Base-by-base conservation (phyloP, 2,329 filamentous ascomycete genomes). In the Aspergillus pseudotamarii region DNA sequence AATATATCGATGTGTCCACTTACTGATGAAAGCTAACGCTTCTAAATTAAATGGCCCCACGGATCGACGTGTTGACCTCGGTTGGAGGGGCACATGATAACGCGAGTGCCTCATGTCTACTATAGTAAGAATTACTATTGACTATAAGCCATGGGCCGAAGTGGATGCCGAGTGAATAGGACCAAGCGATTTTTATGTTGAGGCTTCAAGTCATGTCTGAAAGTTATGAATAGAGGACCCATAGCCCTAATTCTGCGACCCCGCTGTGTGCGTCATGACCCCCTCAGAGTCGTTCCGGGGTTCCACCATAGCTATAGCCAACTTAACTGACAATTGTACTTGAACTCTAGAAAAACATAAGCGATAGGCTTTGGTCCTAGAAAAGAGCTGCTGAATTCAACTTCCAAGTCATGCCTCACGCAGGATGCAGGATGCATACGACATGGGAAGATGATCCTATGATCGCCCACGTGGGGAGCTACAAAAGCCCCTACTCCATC, bases 31-130 rank as follows among this genome's bases (percentile, higher is more conserved):
- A 53, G 8, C 16, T 36, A 54, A 34, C 32, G 50, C 28, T 53
- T 53, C n/a, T 32, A 34, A 34, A 32, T 23, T 32, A 11, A 34
- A 38, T n/a, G 30, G 16, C 58, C 58, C 58, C 55, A 50, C 54
- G 36, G 48, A 61, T 58, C 59, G 62, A 56, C 61, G 28, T 26
- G n/a, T 56, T 43, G 57, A 59, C 57, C 61, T 59, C 57, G 54
- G 54, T 51, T 53, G 43, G 57, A 32, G 50, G 14, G 50, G 28
- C 14, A 36, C 28, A 54, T 54, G 50, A 53, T 53, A 53, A 53
- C 50, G 57, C 46, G 32, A 14, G 43, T 58, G 30, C 30, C 57
- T 43, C 6, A 26, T 16, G 16, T 41, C 16, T 41, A 23, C 2
- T 10, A 21, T 2, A 23, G 21, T 45, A 21, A 41, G 23, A 41